Conservation (phyloP, 768 basidiomycete genomes). For the Suillus placidus region DNA sequence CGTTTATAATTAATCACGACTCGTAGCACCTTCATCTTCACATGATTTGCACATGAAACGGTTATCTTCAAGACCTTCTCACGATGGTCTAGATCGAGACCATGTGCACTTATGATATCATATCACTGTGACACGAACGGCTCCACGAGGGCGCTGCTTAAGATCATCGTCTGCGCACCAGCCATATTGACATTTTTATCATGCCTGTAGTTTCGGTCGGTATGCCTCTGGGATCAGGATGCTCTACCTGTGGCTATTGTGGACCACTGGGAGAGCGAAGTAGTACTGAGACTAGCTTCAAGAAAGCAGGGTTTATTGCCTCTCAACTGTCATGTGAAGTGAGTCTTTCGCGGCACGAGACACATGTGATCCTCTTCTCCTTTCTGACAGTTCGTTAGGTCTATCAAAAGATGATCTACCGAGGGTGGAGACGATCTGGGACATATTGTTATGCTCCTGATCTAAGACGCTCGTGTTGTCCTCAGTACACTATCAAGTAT, state of each 20-base stretch:
- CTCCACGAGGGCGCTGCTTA: neutral
- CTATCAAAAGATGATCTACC: constrained; percentile 83
- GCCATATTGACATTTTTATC: neutral
- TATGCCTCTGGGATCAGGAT: constrained; percentile 27
- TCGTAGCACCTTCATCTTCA: neutral
- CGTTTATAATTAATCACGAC: neutral
- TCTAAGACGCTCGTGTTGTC: constrained; percentile 81
- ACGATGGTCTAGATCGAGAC: neutral
- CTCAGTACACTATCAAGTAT: constrained; percentile 92
- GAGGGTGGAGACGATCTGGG: constrained; percentile 85
- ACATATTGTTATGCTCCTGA: constrained; percentile 89
- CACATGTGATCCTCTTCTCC: neutral
- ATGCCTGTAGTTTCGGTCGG: constrained; percentile 33
- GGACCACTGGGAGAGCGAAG: constrained; percentile 54
- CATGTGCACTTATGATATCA: neutral
- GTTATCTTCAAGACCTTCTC: neutral
- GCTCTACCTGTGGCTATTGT: constrained; percentile 70
- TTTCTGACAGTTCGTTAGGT: constrained; percentile 42
- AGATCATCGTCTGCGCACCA: neutral
- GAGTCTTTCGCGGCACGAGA: constrained; percentile 7
- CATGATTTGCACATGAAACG: neutral
- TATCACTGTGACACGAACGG: neutral
- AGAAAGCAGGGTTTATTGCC: constrained; percentile 53
- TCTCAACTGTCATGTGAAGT: constrained; percentile 58
- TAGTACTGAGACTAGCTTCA: constrained; percentile 42